Percentiles rank a stretch among this genome's conserved stretches.
Evolutionary conservation across 306 rosid genomes (phyloP).

Genomic region (Benincasa hispida): DNA sequence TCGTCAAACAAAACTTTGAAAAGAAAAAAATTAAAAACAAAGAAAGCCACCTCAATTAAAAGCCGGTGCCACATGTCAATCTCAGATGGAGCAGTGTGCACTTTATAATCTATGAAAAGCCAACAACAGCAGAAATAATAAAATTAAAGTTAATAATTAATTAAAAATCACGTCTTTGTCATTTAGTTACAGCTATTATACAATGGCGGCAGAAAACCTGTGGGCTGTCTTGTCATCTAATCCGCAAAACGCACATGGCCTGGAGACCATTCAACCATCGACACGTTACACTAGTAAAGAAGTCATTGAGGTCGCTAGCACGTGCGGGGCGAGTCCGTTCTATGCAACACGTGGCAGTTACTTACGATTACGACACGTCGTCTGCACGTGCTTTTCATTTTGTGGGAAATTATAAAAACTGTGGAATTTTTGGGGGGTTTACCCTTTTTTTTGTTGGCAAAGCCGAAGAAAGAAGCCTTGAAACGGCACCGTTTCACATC

Average conservation of each 20-base stretch:
- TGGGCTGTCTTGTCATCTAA: neutral
- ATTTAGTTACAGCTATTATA: neutral
- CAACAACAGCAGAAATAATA: neutral
- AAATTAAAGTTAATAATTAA: neutral
- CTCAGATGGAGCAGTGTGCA: neutral
- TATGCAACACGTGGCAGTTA: neutral
- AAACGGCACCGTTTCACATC: neutral
- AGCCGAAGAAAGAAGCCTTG: no score
- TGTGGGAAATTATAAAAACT: no score
- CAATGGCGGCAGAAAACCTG: conserved; percentile 4
- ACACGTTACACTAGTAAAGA: neutral
- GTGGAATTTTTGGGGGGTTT: no score
- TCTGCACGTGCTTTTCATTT: neutral
- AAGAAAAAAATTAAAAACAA: neutral
- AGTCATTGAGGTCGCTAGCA: neutral
- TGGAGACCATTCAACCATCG: neutral
- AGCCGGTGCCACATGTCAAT: neutral
- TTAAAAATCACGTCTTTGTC: neutral
- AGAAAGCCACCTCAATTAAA: neutral
- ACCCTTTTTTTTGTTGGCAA: no score
- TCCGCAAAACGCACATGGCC: neutral
- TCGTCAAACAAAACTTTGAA: neutral
- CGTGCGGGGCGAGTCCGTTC: neutral
- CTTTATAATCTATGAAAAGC: neutral
- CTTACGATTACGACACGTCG: neutral